Evolutionary conservation across 2,329 filamentous ascomycete genomes (phyloP).

Genomic region (Leptographium flavum): DNA sequence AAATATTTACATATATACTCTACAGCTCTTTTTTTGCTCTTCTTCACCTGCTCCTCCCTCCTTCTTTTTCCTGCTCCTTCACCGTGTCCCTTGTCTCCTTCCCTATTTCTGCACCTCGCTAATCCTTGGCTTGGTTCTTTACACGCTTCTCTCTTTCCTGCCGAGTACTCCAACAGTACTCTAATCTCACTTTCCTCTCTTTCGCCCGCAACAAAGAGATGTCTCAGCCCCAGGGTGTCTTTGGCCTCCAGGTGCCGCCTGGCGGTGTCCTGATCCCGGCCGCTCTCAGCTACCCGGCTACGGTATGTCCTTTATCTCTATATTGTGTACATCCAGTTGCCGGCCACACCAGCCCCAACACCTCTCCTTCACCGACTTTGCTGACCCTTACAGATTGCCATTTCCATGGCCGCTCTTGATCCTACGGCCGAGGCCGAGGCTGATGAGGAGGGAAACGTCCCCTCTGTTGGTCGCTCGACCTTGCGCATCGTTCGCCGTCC

Average conservation of each 20-base stretch:
- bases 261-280: slow-evolving; percentile 74
- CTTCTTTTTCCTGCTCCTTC: slow-evolving; percentile 5
- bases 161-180: too few relatives aligned
- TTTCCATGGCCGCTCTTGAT: slow-evolving; percentile 97
- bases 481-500: slow-evolving; percentile 78
- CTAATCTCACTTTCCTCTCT: background rate
- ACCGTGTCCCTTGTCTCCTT: slow-evolving; percentile 16
- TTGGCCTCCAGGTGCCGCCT: slow-evolving; percentile 80
- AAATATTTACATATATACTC: slow-evolving; percentile 7
- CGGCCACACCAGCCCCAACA: background rate
- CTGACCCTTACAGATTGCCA: slow-evolving; percentile 55
- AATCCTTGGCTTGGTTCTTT: slow-evolving; percentile 1
- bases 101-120: background rate
- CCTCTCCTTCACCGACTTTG: background rate
- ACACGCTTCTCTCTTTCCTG: too few relatives aligned
- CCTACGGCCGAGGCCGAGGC: slow-evolving; percentile 62
- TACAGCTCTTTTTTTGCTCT: slow-evolving; percentile 1
- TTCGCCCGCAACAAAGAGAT: slow-evolving; percentile 4
- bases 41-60: slow-evolving; percentile 16
- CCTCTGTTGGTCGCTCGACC: slow-evolving; percentile 60
- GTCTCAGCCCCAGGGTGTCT: slow-evolving; percentile 32
- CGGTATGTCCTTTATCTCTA: slow-evolving; percentile 41
- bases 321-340: too few relatives aligned
- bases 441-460: slow-evolving; percentile 46
- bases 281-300: slow-evolving; percentile 63